Conservation (phyloP, 805 yeast genomes). For the Candida michaelii region DNA sequence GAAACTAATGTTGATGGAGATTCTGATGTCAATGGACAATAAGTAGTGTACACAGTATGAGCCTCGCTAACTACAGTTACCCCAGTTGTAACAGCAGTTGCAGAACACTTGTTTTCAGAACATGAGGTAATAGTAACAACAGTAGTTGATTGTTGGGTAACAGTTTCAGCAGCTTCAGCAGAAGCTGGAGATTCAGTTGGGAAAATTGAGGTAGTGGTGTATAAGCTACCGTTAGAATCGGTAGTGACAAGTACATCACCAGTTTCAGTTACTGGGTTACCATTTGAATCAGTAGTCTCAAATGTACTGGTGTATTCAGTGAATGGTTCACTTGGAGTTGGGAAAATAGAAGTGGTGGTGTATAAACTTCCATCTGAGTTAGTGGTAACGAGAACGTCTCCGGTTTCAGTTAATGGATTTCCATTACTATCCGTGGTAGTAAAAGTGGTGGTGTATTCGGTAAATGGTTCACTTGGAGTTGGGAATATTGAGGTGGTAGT, state of each 20-base stretch:
- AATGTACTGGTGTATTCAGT: slow-evolving; percentile 20
- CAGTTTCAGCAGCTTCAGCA: not conserved
- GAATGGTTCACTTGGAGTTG: not conserved
- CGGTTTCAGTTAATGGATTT: slow-evolving; percentile 5
- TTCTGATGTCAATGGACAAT: slow-evolving; percentile 15
- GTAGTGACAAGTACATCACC: slow-evolving; percentile 19
- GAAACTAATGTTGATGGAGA: slow-evolving; percentile 6
- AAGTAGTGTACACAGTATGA: slow-evolving; percentile 22
- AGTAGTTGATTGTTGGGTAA: slow-evolving; percentile 19
- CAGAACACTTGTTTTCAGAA: slow-evolving; percentile 27
- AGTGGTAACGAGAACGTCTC: slow-evolving; percentile 15
- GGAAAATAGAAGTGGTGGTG: slow-evolving; percentile 21
- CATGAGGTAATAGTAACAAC: slow-evolving; percentile 37
- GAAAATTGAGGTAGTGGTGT: slow-evolving; percentile 11
- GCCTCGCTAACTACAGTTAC: slow-evolving; percentile 21
- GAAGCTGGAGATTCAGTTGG: slow-evolving; percentile 13
- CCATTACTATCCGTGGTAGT: slow-evolving; percentile 19
- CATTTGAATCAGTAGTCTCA: slow-evolving; percentile 17
- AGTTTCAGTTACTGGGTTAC: slow-evolving; percentile 14
- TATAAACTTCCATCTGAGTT: slow-evolving; percentile 11
- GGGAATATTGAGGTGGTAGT: slow-evolving; percentile 11
- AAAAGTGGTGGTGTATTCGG: slow-evolving; percentile 18
- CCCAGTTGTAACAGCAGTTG: slow-evolving; percentile 34
- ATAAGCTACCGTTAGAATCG: slow-evolving; percentile 16
- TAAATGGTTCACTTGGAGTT: slow-evolving; percentile 12